A percentile compares a stretch with the other conserved stretches of the same genome.
Conservation (phyloP, 257 asterid genomes). For the Solanum neorickii region DNA sequence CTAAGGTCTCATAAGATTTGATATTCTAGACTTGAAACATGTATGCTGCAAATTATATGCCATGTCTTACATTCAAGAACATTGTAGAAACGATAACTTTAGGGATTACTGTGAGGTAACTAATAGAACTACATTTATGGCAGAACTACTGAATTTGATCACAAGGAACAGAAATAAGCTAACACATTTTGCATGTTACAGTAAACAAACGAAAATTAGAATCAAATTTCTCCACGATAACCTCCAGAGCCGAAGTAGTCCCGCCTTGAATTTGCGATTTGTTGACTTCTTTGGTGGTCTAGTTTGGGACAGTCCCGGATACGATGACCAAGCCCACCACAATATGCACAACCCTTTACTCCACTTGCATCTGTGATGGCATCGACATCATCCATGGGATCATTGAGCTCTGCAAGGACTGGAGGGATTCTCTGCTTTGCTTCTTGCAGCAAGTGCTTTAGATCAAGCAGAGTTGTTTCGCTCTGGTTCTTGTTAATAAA, state of each 20-base stretch:
- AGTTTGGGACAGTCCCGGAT: conserved; percentile 74
- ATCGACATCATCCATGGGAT: conserved; percentile 73
- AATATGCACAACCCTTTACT: conserved; percentile 66
- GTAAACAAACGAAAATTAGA: neutral
- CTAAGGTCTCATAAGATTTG: neutral
- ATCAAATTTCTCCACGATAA: conserved; percentile 73
- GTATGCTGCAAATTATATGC: neutral
- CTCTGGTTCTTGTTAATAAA: conserved; percentile 77
- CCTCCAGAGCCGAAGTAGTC: conserved; percentile 75
- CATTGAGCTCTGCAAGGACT: conserved; percentile 60
- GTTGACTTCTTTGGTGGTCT: conserved; percentile 70
- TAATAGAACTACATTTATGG: neutral
- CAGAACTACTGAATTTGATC: neutral
- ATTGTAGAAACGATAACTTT: neutral
- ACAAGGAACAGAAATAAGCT: neutral
- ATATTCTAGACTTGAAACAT: neutral
- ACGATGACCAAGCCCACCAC: conserved; percentile 83
- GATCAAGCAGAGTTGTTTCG: conserved; percentile 62
- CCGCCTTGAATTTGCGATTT: conserved; percentile 65
- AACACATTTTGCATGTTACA: neutral
- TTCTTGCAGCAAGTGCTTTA: conserved; percentile 75
- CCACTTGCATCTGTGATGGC: conserved; percentile 73
- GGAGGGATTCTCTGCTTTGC: conserved; percentile 86
- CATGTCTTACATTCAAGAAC: neutral
- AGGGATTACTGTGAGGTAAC: neutral